Conservation (phyloP, 139 green algal genomes). For the Chlorella vulgaris region DNA sequence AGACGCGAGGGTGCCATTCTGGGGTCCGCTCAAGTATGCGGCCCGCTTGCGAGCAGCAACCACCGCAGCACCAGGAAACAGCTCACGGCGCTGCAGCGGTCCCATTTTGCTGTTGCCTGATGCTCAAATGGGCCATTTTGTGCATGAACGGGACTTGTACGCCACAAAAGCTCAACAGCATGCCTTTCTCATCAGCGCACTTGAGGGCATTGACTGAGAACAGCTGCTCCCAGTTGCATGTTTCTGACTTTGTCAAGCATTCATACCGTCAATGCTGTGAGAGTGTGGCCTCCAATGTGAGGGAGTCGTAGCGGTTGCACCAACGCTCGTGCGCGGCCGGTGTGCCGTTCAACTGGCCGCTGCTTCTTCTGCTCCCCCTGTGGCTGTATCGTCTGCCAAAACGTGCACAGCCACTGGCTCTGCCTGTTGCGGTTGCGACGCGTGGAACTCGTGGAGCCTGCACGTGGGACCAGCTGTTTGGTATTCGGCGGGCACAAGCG, state of each 20-base stretch:
- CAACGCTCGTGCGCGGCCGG: no score
- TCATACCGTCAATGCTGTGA: no score
- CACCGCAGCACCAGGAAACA: neutral
- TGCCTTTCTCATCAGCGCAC: slow-evolving; percentile 21
- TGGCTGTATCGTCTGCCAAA: neutral
- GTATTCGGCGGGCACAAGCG: no score
- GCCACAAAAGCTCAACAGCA: slow-evolving; percentile 27
- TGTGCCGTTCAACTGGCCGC: no score
- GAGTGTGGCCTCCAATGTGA: no score
- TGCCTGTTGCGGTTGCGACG: neutral
- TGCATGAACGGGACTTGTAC: slow-evolving; percentile 24
- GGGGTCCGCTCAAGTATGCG: slow-evolving; percentile 35
- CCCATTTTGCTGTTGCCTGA: slow-evolving; percentile 33
- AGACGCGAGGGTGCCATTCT: slow-evolving; percentile 40
- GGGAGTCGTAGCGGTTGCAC: no score
- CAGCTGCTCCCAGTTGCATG: no score
- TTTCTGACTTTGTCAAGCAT: no score
- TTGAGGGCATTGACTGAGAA: neutral
- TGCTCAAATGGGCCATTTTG: slow-evolving; percentile 34
- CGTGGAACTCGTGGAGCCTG: neutral
- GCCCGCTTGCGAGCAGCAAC: slow-evolving; percentile 13
- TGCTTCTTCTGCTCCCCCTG: no score
- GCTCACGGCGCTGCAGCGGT: neutral
- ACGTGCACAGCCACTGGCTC: neutral
- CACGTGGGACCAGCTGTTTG: no score